phyloP scores from a whole-genome alignment of 2,329 filamentous ascomycete species.

The Colletotrichum sp. region DNA sequence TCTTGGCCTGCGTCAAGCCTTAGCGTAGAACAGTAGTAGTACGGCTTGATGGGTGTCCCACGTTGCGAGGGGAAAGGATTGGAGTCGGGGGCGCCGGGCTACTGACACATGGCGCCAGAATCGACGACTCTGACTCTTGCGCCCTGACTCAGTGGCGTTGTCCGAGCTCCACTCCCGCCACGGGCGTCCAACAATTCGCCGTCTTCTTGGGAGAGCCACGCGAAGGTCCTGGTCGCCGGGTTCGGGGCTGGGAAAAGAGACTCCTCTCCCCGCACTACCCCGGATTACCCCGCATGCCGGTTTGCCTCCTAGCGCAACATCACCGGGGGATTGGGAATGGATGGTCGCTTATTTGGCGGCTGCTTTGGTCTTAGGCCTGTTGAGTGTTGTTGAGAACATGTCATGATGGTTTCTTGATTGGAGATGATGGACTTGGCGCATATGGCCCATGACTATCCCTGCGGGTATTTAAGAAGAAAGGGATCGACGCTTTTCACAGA shows the following conservation, averaged over 20 bases:
- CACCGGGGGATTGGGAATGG: background rate
- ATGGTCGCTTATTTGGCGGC: background rate
- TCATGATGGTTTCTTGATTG: background rate
- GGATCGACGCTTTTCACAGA: background rate
- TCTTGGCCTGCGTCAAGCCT: background rate
- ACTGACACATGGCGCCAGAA: conserved; percentile 6
- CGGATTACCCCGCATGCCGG: background rate
- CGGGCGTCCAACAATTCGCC: background rate
- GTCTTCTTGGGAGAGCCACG: background rate
- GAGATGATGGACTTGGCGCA: background rate
- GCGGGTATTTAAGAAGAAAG: background rate
- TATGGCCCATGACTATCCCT: background rate
- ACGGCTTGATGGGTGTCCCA: background rate
- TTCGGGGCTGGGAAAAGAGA: background rate
- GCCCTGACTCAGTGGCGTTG: conserved; percentile 7
- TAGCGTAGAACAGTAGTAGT: background rate
- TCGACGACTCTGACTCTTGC: conserved; percentile 7
- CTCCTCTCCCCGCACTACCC: conserved; percentile 9
- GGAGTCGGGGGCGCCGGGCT: background rate
- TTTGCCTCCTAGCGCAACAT: background rate
- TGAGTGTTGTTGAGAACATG: background rate
- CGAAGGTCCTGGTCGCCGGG: background rate
- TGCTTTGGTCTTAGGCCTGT: background rate
- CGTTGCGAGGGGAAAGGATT: background rate
- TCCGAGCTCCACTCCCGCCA: background rate